Conservation (phyloP, 2,329 filamentous ascomycete species). For the Pseudogymnoascus pannorum region DNA sequence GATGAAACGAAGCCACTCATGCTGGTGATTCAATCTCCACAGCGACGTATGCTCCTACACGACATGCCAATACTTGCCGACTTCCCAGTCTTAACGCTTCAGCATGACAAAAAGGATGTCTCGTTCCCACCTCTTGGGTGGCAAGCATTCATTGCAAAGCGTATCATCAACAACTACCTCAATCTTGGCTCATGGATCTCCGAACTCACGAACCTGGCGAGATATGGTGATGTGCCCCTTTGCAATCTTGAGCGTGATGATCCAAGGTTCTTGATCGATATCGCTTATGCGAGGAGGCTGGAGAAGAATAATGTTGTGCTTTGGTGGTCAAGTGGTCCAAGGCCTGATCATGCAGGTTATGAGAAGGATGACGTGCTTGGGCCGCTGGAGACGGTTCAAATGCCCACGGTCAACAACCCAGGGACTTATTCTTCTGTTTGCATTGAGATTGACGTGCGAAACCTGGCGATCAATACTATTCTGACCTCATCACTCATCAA, state of each 20-base stretch:
- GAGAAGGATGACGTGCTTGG: conserved; percentile 86
- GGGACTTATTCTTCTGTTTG: conserved; percentile 94
- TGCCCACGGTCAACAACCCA: conserved; percentile 89
- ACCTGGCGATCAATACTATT: conserved; percentile 95
- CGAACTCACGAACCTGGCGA: conserved; percentile 77
- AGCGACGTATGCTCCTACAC: conserved; percentile 70
- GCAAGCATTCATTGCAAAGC: conserved; percentile 82
- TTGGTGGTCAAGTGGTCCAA: conserved; percentile 87
- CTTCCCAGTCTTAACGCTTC: conserved; percentile 74
- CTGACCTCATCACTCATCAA: conserved; percentile 95
- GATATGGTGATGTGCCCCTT: conserved; percentile 88
- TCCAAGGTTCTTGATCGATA: conserved; percentile 88
- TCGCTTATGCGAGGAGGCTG: conserved; percentile 84
- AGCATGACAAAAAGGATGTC: conserved; percentile 76
- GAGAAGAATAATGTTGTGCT: conserved; percentile 89
- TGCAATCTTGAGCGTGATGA: conserved; percentile 95
- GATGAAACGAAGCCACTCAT: conserved; percentile 76
- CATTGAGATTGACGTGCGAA: conserved; percentile 88
- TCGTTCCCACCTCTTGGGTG: conserved; percentile 86
- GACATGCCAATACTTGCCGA: conserved; percentile 79
- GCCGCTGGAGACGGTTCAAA: conserved; percentile 75
- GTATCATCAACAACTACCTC: conserved; percentile 82
- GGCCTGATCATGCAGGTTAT: conserved; percentile 91
- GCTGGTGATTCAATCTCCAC: conserved; percentile 85
- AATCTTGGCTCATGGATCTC: conserved; percentile 88